Evolutionary conservation across 768 basidiomycete genomes (phyloP).

Genomic region (Ramaria rubella): DNA sequence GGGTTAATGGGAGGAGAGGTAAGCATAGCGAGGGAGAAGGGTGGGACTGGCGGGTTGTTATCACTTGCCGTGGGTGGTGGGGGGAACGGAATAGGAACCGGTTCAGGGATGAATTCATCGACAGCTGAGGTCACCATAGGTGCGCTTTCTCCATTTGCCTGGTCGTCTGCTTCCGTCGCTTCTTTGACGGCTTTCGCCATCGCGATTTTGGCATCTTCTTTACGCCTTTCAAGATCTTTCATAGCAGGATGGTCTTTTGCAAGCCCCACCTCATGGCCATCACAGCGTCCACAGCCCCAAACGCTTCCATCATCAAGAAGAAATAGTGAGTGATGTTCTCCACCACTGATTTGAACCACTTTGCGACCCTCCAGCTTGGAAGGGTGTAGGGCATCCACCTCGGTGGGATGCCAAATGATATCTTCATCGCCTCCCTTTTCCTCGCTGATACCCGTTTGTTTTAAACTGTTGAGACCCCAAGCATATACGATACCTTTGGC

Average conservation of each 20-base stretch:
- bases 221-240: constrained; percentile 1
- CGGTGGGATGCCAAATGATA: constrained; percentile 56
- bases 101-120: constrained; percentile 36
- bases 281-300: constrained; percentile 79
- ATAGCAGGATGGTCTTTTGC: constrained; percentile 14
- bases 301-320: constrained; percentile 77
- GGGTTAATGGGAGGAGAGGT: constrained; percentile 9
- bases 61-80: constrained; percentile 9
- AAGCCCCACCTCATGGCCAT: constrained; percentile 73
- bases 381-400: constrained; percentile 58
- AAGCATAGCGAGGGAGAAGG: neutral
- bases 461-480: constrained; percentile 61
- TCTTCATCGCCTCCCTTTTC: constrained; percentile 40
- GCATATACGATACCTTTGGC: constrained; percentile 36
- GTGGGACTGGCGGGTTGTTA: constrained; percentile 4
- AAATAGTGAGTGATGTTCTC: constrained; percentile 89
- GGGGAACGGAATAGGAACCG: constrained; percentile 13
- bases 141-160: neutral
- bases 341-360: constrained; percentile 70
- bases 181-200: constrained; percentile 2
- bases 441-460: constrained; percentile 62
- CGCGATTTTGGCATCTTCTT: constrained; percentile 1
- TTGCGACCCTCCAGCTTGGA: constrained; percentile 51
- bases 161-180: neutral
- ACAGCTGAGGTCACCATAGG: neutral